Evolutionary conservation across 768 basidiomycete species (phyloP), one percentile per base, ranked within the genome.

Genomic region (Favolaschia claudopus): DNA sequence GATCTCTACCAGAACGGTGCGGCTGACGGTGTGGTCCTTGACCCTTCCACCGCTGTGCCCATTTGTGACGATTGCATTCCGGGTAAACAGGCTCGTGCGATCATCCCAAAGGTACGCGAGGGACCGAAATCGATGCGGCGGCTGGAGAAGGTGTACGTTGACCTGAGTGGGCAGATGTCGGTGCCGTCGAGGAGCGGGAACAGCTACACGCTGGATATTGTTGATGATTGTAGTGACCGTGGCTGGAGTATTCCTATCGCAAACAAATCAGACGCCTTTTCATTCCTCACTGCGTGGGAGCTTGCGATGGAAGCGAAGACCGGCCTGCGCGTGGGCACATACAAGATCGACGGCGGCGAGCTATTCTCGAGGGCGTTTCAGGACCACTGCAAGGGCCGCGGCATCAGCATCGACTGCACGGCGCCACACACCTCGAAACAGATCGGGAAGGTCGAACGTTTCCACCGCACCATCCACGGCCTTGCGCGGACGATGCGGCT

Each of bases 341-440:
- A 65, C 27, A 42, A 58, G 0, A 64, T 65, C 1, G 66, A 72
- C 45, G 64, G 69, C 20, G 67, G 73, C 1, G 70, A 74, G 51
- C 62, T 73, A 2, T 47, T 62, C 15, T 42, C 49, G 13, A 8
- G 33, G 1, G 22, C 39, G 27, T 48, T 70, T 33, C 27, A 45
- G 0, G 43, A 28, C 2, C 72, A 63, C 64, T 54, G 63, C 12
- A 36, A 32, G 8, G 19, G 34, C 0, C 34, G 57, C 3, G 68
- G 72, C 4, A 65, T 53, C 0, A 13, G 42, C 1, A 60, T 64
- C 14, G 32, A 67, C n/a, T 66, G 52, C 49, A 74, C 72, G 0
- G 73, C 73, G 0, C 70, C 76, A 0, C 66, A 79, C 62, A 78
- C 74, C 4, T 77, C 75, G 15, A 68, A 67, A 0, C 72, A 77